These are phyloP conservation scores for Tetrahymena elliotti DNA, from an alignment of 73 alveolate genomes.

Conservation along the genomic window DNA sequence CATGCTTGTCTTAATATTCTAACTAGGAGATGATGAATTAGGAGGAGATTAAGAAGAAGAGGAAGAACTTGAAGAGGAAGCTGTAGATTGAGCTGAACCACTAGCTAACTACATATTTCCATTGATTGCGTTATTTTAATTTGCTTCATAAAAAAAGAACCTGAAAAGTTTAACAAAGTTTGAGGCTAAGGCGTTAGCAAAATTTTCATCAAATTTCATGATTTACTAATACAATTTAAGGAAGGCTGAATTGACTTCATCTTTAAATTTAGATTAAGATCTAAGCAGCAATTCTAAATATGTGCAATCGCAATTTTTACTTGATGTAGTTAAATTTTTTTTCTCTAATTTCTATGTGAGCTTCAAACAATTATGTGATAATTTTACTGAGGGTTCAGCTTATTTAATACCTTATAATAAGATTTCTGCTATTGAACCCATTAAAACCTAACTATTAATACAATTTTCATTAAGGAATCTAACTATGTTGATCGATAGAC, in stretches of 20 bases:
- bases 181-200: neutral
- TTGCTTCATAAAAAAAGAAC: neutral
- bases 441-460: neutral
- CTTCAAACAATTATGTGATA: neutral
- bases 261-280: neutral
- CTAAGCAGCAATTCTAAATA: neutral
- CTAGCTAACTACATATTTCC: neutral
- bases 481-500: neutral
- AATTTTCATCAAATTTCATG: neutral
- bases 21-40: neutral
- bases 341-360: neutral
- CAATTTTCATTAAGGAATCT: neutral
- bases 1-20: neutral
- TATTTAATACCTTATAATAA: neutral
- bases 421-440: neutral
- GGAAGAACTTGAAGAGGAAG: neutral
- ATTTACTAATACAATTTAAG: neutral
- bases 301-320: neutral
- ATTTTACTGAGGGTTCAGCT: neutral
- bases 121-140: neutral
- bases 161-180: neutral
- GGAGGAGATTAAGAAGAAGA: neutral
- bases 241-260: neutral
- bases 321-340: neutral
- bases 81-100: neutral